Evolutionary conservation across 2,329 filamentous ascomycete genomes (phyloP), one percentile per base, ranked within the genome.

Genomic region (Sclerotinia spermophila): DNA sequence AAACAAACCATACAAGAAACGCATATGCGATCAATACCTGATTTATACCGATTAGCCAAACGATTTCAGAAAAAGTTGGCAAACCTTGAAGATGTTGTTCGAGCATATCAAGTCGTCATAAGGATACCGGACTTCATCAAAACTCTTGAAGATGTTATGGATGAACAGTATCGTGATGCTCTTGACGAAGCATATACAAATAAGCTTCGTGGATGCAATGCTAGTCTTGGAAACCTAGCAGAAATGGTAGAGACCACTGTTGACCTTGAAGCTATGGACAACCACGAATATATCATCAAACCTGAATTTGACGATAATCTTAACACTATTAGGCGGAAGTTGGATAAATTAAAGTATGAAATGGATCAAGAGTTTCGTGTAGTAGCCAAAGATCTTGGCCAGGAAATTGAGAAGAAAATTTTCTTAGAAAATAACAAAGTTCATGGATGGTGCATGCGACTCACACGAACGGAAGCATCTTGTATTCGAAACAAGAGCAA

Each of bases 231-330:
- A 38, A 97, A 94, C 79, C 84, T 99, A 17, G 92, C 95, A 78
- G 96, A 99, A 79, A 97, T 99, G 93, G 96, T 99, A 0, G 96
- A 99, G 83, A 97, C 96, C 2, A 99, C 96, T 0, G 94, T 99
- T 21, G 96, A 99, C 78, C 87, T 99, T 0, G 93, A 97, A 71
- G 96, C 96, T 3, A 87, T 99, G 17, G 95, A 99, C 77, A 94
- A 96, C 75, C 96, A 99, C 78, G 96, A 99, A 79, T 99, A 96
- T 82, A 95, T 97, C 77, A 99, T 99, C 86, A 99, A 98, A 82
- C 92, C 96, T 0, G 96, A 99, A 78, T 99, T 97, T 74, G 96
- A 99, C 77, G 94, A 97, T 71, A 87, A 90, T 69, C 84, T 99
- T 51, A 89, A 91, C 27, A 89, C 92, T n/a, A 96, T 99, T 75